phyloP scores from a whole-genome alignment of 2,329 filamentous ascomycete genomes.

The Neodidymelliopsis sp. region DNA sequence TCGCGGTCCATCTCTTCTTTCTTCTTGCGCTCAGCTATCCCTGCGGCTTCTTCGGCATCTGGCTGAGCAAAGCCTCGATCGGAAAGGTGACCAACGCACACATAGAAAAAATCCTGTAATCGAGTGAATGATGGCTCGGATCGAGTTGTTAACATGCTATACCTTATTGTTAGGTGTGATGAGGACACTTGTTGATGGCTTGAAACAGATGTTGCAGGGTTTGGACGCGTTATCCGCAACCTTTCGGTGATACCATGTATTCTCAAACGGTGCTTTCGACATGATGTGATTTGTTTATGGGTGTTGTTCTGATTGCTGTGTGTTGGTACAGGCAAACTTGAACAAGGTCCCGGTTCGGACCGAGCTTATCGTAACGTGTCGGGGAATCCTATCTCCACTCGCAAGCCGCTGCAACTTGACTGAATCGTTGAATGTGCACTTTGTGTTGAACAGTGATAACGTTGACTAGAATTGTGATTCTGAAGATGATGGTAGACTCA shows the following conservation, averaged over 20 bases:
- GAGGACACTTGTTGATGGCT: slow-evolving; percentile 83
- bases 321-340: neutral
- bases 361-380: too few species aligned
- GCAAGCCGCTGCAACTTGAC: too few species aligned
- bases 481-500: neutral
- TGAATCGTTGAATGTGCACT: too few species aligned
- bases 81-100: slow-evolving; percentile 82
- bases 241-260: slow-evolving; percentile 83
- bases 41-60: slow-evolving; percentile 73
- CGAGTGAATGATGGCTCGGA: slow-evolving; percentile 1
- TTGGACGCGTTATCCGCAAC: slow-evolving; percentile 86
- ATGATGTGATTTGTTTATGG: neutral
- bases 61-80: slow-evolving; percentile 80
- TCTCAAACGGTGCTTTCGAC: slow-evolving; percentile 60
- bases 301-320: neutral
- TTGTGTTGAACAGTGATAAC: too few species aligned
- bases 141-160: slow-evolving; percentile 20
- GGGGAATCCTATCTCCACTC: too few species aligned
- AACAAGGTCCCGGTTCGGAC: neutral
- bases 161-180: slow-evolving; percentile 92
- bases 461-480: neutral
- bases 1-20: slow-evolving; percentile 58
- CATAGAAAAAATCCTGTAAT: slow-evolving; percentile 84
- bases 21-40: slow-evolving; percentile 62
- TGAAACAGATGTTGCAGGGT: slow-evolving; percentile 90